phyloP scores from a whole-genome alignment of 352 stramenopile species.

The Pythium oligandrum region DNA sequence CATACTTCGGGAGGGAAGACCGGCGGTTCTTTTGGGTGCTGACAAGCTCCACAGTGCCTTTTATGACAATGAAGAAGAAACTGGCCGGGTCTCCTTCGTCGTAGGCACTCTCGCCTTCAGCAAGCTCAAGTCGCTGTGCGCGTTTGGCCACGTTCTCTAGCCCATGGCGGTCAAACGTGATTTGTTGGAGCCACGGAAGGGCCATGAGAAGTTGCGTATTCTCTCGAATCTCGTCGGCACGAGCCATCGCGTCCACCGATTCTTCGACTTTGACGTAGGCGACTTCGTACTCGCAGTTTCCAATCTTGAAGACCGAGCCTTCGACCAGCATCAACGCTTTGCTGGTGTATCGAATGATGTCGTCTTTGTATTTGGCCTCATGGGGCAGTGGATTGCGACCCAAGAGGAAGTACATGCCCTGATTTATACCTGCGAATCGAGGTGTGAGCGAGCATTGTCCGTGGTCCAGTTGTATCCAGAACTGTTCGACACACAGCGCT shows the following conservation, averaged over 20 bases:
- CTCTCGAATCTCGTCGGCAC: slow-evolving; percentile 35
- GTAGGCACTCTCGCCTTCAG: slow-evolving; percentile 44
- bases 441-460: slow-evolving; percentile 55
- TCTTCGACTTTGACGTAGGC: slow-evolving; percentile 42
- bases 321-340: slow-evolving; percentile 70
- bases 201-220: slow-evolving; percentile 35
- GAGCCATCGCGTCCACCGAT: slow-evolving; percentile 5
- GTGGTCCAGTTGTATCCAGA: slow-evolving; percentile 55
- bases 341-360: slow-evolving; percentile 59
- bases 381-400: slow-evolving; percentile 43
- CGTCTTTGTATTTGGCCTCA: slow-evolving; percentile 22
- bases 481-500: slow-evolving; percentile 55
- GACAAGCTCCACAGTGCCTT: slow-evolving; percentile 39
- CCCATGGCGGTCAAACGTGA: slow-evolving; percentile 33
- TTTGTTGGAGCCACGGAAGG: slow-evolving; percentile 61
- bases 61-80: slow-evolving; percentile 65
- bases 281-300: slow-evolving; percentile 56
- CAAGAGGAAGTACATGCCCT: slow-evolving; percentile 67
- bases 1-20: background rate
- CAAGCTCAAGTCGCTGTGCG: slow-evolving; percentile 35
- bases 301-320: slow-evolving; percentile 57
- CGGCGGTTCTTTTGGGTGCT: slow-evolving; percentile 5
- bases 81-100: slow-evolving; percentile 52
- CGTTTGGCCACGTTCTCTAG: slow-evolving; percentile 48
- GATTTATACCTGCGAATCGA: slow-evolving; percentile 51